Base-by-base conservation (phyloP, 345 rosid species). In the Euclidium syriacum region DNA sequence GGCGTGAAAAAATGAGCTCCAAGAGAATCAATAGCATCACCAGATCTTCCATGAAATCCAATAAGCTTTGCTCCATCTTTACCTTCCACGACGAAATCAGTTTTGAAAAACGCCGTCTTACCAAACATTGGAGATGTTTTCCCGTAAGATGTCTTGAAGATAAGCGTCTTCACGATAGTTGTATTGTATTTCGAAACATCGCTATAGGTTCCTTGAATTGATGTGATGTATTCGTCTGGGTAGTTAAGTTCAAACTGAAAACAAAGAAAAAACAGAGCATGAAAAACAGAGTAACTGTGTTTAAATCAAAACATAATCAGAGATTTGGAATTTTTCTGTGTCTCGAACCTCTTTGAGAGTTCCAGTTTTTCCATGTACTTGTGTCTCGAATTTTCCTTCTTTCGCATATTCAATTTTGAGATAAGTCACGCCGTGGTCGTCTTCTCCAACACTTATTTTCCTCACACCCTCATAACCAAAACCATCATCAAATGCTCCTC, bases 191-290 rank as follows among this genome's bases (percentile, higher is more conserved):
- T 15, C 12, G 4, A 12, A 10, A 19, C 19, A 8, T 24, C 15
- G 15, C 24, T 7, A 14, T 49, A 24, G 15, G 43, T 39, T 49
- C 54, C 54, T 10, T 23, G 12, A 16, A 56, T 54, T 35, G 29
- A 26, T 33, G 47, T 66, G 39, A 66, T 66, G 2, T 43, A 66
- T 3, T 65, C 63, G 10, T 55, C 70, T 17, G 64, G 71, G 6
- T 66, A 65, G n/a, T 65, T 10, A 25, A 63, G 39, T 10, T 6
- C 12, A 16, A 62, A 62, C 67, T 62, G 57, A 0, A 34, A 20
- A 7, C 43, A 30, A 29, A 24, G 0, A 1, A 40, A 3, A 58
- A 6, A 15, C 20, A 15, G 25, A 39, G 16, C 16, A 25, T 2
- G 24, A 1, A 41, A 53, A 17, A 51, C 8, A 51, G 24, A 51